These are phyloP conservation scores for Huntiella decipiens DNA, from an alignment of 2,329 filamentous ascomycete species.

Conservation along the genomic window DNA sequence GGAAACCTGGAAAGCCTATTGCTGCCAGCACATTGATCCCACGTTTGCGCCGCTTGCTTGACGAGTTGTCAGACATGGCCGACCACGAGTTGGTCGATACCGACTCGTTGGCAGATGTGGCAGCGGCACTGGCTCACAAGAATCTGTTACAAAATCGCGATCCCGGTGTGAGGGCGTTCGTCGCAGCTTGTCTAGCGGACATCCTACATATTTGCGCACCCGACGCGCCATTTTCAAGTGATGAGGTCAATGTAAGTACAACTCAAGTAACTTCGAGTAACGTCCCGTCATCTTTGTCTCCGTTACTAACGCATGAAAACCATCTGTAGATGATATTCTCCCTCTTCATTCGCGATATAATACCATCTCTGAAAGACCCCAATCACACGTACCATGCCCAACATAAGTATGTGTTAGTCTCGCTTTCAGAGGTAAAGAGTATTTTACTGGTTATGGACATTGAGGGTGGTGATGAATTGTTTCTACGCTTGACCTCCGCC, in stretches of 20 bases:
- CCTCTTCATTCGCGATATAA: constrained; percentile 63
- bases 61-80: constrained; percentile 57
- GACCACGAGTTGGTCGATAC: constrained; percentile 75
- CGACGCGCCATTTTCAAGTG: constrained; percentile 78
- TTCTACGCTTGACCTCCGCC: constrained; percentile 63
- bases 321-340: constrained; percentile 66
- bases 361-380: constrained; percentile 71
- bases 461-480: constrained; percentile 59
- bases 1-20: constrained; percentile 82
- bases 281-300: not conserved
- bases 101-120: constrained; percentile 65
- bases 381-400: constrained; percentile 81
- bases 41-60: constrained; percentile 60
- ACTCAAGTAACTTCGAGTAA: not conserved
- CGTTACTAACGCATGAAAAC: constrained; percentile 13
- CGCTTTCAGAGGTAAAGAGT: constrained; percentile 82
- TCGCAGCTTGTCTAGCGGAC: constrained; percentile 78
- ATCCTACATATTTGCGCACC: constrained; percentile 84
- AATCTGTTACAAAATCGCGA: constrained; percentile 84
- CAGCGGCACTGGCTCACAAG: constrained; percentile 64
- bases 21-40: constrained; percentile 62
- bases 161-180: constrained; percentile 75
- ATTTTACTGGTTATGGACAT: constrained; percentile 82
- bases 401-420: constrained; percentile 78
- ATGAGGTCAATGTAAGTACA: constrained; percentile 63